These are phyloP conservation scores for Tricholoma flavovirens DNA, from an alignment of 768 basidiomycete genomes.

Conservation along the genomic window DNA sequence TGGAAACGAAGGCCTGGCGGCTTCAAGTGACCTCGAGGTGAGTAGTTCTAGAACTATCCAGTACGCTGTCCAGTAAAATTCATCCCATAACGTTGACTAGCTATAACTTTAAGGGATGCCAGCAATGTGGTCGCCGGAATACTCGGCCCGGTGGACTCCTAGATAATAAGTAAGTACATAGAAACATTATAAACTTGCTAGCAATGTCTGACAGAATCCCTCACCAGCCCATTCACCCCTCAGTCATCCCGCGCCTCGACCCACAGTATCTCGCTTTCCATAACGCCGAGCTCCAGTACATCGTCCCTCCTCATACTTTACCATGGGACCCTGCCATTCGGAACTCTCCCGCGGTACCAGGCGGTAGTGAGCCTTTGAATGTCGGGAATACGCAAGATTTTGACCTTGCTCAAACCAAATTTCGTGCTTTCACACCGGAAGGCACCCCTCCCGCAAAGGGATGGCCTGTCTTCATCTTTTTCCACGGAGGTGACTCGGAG, in stretches of 20 bases:
- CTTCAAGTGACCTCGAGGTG: background rate
- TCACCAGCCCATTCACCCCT: conserved; percentile 42
- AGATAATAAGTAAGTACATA: too few relatives aligned
- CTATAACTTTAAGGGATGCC: too few relatives aligned
- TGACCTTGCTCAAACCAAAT: conserved; percentile 42
- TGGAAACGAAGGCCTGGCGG: background rate
- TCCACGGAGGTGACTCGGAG: background rate
- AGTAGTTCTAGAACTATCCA: background rate
- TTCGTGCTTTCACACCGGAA: conserved; percentile 62
- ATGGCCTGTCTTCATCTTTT: background rate
- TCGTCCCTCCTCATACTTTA: conserved; percentile 35
- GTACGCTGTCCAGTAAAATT: background rate
- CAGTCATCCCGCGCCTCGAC: conserved; percentile 51
- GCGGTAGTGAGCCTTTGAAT: conserved; percentile 22
- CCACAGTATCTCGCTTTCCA: conserved; percentile 32
- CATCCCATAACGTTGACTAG: too few relatives aligned
- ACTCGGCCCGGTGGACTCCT: background rate
- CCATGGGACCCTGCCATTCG: conserved; percentile 61
- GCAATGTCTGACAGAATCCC: background rate
- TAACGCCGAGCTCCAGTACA: conserved; percentile 27
- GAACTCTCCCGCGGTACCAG: conserved; percentile 33
- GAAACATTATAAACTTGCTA: too few relatives aligned
- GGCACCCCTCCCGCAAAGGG: conserved; percentile 18
- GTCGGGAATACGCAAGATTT: conserved; percentile 55
- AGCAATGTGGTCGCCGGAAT: background rate